Conservation (phyloP, 805 yeast species). For the Huiozyma naganishii region DNA sequence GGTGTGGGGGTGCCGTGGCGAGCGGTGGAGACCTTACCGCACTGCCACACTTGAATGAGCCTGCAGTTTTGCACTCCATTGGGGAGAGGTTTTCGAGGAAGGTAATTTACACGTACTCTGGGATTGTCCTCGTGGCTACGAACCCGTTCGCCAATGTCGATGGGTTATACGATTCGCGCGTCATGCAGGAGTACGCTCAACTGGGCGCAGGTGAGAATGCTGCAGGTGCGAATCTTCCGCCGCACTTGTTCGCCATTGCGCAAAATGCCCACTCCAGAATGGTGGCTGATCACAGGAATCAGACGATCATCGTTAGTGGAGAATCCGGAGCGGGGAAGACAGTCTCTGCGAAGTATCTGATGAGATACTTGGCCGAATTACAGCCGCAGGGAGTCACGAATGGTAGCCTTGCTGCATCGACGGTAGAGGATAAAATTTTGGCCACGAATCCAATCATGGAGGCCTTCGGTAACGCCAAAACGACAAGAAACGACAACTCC, state of each 20-base stretch:
- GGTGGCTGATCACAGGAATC: conserved; percentile 76
- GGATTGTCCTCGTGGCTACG: conserved; percentile 91
- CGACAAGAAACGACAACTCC: conserved; percentile 86
- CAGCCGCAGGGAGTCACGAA: conserved; percentile 36
- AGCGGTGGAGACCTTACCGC: conserved; percentile 72
- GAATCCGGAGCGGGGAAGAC: conserved; percentile 99
- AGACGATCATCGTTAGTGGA: conserved; percentile 93
- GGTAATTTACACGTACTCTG: conserved; percentile 89
- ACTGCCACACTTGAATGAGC: conserved; percentile 86
- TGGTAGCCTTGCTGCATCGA: conserved; percentile 51
- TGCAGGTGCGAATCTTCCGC: conserved; percentile 87
- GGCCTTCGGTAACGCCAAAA: conserved; percentile 91
- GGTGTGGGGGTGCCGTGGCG: no score
- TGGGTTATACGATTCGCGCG: conserved; percentile 78
- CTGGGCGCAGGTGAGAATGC: conserved; percentile 36
- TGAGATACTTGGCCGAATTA: conserved; percentile 95
- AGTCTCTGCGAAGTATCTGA: conserved; percentile 91
- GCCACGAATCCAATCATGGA: conserved; percentile 93
- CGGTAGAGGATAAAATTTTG: conserved; percentile 83
- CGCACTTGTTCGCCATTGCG: conserved; percentile 94
- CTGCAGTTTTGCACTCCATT: conserved; percentile 92
- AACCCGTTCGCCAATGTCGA: conserved; percentile 92
- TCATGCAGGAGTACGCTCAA: conserved; percentile 77
- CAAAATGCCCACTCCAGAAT: conserved; percentile 94
- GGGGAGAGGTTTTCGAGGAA: conserved; percentile 77